phyloP scores from a whole-genome alignment of 495 filamentous ascomycete genomes.

The Cercophora newfieldiana region DNA sequence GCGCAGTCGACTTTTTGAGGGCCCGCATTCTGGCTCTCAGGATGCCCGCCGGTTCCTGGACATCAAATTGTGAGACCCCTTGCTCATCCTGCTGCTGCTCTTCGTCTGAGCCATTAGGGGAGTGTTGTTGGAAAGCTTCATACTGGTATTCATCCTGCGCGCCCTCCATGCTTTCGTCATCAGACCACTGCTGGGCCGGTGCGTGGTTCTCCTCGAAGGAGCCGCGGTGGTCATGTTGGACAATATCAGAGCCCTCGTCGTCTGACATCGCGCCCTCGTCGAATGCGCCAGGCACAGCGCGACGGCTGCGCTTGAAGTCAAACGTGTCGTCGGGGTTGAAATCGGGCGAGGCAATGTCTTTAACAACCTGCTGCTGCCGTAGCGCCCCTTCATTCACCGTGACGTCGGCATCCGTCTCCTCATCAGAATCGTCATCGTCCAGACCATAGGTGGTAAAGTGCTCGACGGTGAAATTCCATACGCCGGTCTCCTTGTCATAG shows the following conservation, averaged over 20 bases:
- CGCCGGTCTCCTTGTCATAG: conserved; percentile 75
- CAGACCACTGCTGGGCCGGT: conserved; percentile 58
- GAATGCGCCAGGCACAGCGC: conserved; percentile 76
- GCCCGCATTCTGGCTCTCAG: conserved; percentile 57
- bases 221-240: conserved; percentile 78
- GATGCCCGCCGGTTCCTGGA: conserved; percentile 52
- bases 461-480: conserved; percentile 87
- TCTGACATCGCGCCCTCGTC: conserved; percentile 57
- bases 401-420: conserved; percentile 60
- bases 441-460: conserved; percentile 97
- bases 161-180: conserved; percentile 64
- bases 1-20: conserved; percentile 58
- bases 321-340: conserved; percentile 74
- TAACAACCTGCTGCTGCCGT: conserved; percentile 7
- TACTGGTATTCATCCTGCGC: conserved; percentile 58
- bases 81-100: conserved; percentile 54
- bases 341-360: conserved; percentile 35
- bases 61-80: conserved; percentile 33
- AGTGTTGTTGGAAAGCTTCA: conserved; percentile 32
- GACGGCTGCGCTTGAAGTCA: conserved; percentile 69
- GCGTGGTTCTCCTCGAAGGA: conserved; percentile 77
- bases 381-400: conserved; percentile 12
- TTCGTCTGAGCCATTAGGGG: conserved; percentile 31
- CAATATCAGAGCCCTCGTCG: conserved; percentile 38
- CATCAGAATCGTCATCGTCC: conserved; percentile 75